phyloP scores from a whole-genome alignment of 2,329 filamentous ascomycete species.

The Penicillium sp. region DNA sequence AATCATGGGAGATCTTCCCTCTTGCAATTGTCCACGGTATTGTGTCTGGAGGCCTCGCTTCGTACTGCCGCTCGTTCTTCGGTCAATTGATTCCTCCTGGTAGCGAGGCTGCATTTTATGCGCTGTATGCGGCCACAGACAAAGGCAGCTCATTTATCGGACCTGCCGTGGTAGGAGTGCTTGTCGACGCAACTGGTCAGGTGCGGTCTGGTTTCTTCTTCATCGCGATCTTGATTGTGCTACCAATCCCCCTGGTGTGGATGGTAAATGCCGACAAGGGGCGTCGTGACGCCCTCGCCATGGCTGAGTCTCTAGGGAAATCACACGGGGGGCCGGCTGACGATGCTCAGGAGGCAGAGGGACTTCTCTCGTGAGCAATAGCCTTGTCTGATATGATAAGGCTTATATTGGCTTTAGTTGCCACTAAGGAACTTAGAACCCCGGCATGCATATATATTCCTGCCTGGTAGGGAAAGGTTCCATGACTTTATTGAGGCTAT shows the following conservation, averaged over 20 bases:
- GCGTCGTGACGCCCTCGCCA: conserved; percentile 32
- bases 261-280: conserved; percentile 58
- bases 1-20: conserved; percentile 92
- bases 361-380: conserved; percentile 23
- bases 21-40: conserved; percentile 83
- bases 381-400: background rate
- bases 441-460: background rate
- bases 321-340: conserved; percentile 15
- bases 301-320: conserved; percentile 28
- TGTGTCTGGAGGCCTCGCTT: conserved; percentile 79
- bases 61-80: conserved; percentile 84
- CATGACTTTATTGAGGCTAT: background rate
- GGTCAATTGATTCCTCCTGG: conserved; percentile 87
- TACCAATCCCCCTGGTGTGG: conserved; percentile 79
- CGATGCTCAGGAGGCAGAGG: conserved; percentile 30
- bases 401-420: background rate
- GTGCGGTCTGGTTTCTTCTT: conserved; percentile 88
- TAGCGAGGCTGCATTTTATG: conserved; percentile 89
- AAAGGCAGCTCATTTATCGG: conserved; percentile 90
- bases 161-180: conserved; percentile 82
- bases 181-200: conserved; percentile 75
- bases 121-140: conserved; percentile 90
- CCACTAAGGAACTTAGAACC: background rate
- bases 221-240: conserved; percentile 72
- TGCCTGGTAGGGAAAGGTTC: background rate